Percentiles rank a stretch among this genome's conserved stretches.
Conservation (phyloP, 768 basidiomycete genomes). For the Coprinellus micaceus region DNA sequence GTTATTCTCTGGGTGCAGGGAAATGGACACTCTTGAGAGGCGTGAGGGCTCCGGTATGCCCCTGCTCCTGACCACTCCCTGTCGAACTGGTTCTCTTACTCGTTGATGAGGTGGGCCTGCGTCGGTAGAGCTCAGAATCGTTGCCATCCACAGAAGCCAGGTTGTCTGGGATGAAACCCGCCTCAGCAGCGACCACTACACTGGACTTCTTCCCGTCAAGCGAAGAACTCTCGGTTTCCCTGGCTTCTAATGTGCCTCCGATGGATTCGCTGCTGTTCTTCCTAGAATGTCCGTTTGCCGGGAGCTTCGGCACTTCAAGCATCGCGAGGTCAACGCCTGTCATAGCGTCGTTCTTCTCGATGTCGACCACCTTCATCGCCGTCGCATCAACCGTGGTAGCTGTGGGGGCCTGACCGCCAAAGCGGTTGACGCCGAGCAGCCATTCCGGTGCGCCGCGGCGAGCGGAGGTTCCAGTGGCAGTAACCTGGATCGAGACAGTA, state of each 20-base stretch:
- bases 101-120: neutral
- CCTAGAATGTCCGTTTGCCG: too few species aligned
- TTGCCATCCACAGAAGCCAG: neutral
- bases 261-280: too few species aligned
- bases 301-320: too few species aligned
- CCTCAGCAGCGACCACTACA: neutral
- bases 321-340: too few species aligned
- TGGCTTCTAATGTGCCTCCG: too few species aligned
- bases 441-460: slow-evolving; percentile 37
- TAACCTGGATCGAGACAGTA: slow-evolving; percentile 36
- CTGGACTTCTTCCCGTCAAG: neutral
- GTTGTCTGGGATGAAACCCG: neutral
- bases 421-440: slow-evolving; percentile 26
- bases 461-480: neutral
- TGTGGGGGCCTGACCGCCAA: neutral
- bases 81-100: slow-evolving; percentile 6
- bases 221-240: neutral
- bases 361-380: neutral
- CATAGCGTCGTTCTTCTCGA: neutral
- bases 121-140: neutral
- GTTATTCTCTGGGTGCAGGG: slow-evolving; percentile 29
- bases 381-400: neutral
- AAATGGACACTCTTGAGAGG: slow-evolving; percentile 28
- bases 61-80: neutral
- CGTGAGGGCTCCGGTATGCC: neutral